These are phyloP conservation scores for Trebouxia sp. DNA, from an alignment of 139 green algal genomes.

Conservation along the genomic window DNA sequence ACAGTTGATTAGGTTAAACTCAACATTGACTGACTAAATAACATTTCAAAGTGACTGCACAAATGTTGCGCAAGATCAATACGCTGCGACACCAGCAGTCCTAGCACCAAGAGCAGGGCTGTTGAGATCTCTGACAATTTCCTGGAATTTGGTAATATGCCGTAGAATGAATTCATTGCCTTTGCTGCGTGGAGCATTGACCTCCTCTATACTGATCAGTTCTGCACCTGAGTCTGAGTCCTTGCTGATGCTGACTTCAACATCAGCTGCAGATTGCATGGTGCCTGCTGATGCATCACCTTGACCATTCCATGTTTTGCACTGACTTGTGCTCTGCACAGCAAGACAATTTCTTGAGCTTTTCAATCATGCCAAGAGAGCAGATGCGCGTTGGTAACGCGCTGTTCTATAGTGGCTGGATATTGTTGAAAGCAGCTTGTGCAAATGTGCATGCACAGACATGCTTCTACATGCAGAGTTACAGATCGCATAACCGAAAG, in stretches of 20 bases:
- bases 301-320: conserved; percentile 48
- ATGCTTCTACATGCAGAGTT: too few species aligned
- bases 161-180: conserved; percentile 65
- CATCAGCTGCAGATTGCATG: conserved; percentile 49
- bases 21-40: too few species aligned
- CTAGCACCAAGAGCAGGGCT: background rate
- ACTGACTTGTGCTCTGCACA: conserved; percentile 25
- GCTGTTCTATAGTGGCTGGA: too few species aligned
- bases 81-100: conserved; percentile 21
- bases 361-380: too few species aligned
- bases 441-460: too few species aligned
- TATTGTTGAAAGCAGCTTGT: too few species aligned
- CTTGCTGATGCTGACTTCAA: conserved; percentile 84
- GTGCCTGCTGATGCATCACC: conserved; percentile 47
- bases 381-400: too few species aligned
- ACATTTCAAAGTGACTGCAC: too few species aligned
- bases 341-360: background rate
- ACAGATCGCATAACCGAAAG: too few species aligned
- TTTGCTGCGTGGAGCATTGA: conserved; percentile 43
- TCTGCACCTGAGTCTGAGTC: conserved; percentile 62
- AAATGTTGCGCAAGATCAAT: background rate
- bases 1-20: too few species aligned
- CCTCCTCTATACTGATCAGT: conserved; percentile 59
- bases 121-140: conserved; percentile 38
- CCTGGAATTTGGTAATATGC: conserved; percentile 74